Conservation (phyloP, 768 basidiomycete species). For the Kwoniella europaea region DNA sequence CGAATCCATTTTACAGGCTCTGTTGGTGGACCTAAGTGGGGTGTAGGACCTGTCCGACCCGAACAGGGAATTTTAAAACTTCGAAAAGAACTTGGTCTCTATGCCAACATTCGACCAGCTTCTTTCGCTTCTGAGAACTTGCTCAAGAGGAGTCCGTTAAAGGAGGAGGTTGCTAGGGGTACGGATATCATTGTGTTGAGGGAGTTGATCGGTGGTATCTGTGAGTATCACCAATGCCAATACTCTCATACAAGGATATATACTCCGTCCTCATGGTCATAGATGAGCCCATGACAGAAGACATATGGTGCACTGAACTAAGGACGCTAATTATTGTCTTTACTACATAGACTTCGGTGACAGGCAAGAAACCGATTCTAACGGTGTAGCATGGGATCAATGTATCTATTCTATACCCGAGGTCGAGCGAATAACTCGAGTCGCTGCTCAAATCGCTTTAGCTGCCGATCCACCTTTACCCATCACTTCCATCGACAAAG, state of each 20-base stretch:
- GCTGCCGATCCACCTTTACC: slow-evolving; percentile 79
- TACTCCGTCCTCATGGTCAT: too few relatives aligned
- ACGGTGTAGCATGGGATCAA: slow-evolving; percentile 79
- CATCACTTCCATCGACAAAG: slow-evolving; percentile 96
- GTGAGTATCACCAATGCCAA: slow-evolving; percentile 39
- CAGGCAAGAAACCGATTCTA: slow-evolving; percentile 80
- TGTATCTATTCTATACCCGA: slow-evolving; percentile 91
- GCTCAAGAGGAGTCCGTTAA: slow-evolving; percentile 83
- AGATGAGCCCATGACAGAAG: not conserved
- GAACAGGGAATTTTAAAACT: slow-evolving; percentile 87
- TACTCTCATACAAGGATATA: too few relatives aligned
- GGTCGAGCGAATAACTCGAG: slow-evolving; percentile 91
- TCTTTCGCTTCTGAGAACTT: slow-evolving; percentile 92
- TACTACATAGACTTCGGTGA: slow-evolving; percentile 74
- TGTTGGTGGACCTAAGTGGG: slow-evolving; percentile 99
- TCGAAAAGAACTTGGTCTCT: slow-evolving; percentile 90
- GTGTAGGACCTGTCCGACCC: slow-evolving; percentile 85
- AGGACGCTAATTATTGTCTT: not conserved
- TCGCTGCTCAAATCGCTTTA: slow-evolving; percentile 90
- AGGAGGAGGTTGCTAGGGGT: slow-evolving; percentile 77
- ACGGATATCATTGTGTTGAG: slow-evolving; percentile 87
- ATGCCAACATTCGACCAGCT: slow-evolving; percentile 97
- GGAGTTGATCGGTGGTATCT: slow-evolving; percentile 93
- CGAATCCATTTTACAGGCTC: slow-evolving; percentile 66
- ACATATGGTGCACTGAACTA: not conserved